These are phyloP conservation scores for Pythium biforme DNA, from an alignment of 352 stramenopile genomes.

Conservation along the genomic window DNA sequence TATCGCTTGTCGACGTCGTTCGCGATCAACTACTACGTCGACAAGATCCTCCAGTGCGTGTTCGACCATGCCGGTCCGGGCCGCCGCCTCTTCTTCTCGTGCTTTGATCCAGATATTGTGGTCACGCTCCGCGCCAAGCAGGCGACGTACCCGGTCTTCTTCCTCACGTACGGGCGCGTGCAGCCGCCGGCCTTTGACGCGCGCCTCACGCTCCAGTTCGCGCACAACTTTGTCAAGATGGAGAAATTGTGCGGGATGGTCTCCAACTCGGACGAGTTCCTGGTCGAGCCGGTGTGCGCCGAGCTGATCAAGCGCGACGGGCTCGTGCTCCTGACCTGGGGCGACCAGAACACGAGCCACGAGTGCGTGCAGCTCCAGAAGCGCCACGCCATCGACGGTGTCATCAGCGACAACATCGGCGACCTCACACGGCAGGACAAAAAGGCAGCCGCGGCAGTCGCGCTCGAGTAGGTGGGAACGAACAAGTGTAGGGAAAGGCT, in stretches of 20 bases:
- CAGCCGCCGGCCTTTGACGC: conserved; percentile 44
- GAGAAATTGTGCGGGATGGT: conserved; percentile 70
- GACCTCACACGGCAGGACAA: conserved; percentile 44
- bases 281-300: conserved; percentile 51
- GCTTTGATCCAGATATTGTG: conserved; percentile 72
- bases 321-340: conserved; percentile 64
- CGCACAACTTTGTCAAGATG: conserved; percentile 56
- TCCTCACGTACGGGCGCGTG: conserved; percentile 69
- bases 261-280: conserved; percentile 68
- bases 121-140: conserved; percentile 71
- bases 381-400: conserved; percentile 57
- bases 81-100: conserved; percentile 79
- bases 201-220: conserved; percentile 65
- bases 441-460: neutral
- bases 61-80: conserved; percentile 53
- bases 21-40: conserved; percentile 73
- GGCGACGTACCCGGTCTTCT: conserved; percentile 69
- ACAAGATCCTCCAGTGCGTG: conserved; percentile 67
- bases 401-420: conserved; percentile 84
- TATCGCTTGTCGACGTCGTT: conserved; percentile 57
- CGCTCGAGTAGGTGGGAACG: no score
- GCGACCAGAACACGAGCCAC: conserved; percentile 79
- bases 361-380: conserved; percentile 71
- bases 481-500: no score
- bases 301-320: conserved; percentile 49